Evolutionary conservation across 2,329 filamentous ascomycete species (phyloP), one percentile per base, ranked within the genome.

Genomic region (Fusarium citri): DNA sequence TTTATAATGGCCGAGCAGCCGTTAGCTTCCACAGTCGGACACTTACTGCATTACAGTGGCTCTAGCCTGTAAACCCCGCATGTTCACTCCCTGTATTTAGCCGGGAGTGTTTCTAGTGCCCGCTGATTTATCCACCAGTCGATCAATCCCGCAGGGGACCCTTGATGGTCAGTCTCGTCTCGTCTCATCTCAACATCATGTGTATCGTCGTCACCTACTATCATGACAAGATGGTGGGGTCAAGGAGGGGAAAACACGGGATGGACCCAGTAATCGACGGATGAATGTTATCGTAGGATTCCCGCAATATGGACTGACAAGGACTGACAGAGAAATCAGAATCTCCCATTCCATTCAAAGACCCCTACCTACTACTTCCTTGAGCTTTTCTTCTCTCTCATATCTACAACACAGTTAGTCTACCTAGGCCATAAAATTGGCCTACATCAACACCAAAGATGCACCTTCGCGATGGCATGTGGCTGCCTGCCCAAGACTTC

Each of bases 401-500:
- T 20, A 37, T 18, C 16, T 34, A 30, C 45, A 71, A 42, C 30
- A 30, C 43, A 58, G 71, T 54, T 12, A 28, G 26, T 28, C 26
- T 49, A 59, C 12, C 26, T 49, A 59, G 63, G 23, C 49, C 43
- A 53, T 20, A 40, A 14, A 26, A 30, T 18, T 25, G 20, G 15
- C 43, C 8, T 30, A 23, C n/a, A 18, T 34, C 50, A 64, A 28
- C 66, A 72, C 25, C 53, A 49, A 49, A 59, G 18, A 80, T 80
- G 64, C 77, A 75, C 59, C 76, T 80, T 47, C 77, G 79, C 14
- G 77, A 81, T 78, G 79, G 79, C 40, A 80, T 91, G 89, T 92
- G 90, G 90, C 81, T 91, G 50, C 83, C 85, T 43, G 88, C 86
- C 59, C 86, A 89, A 77, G 86, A 85, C 65, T 84, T 89, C 76